Conservation (phyloP, 2,329 filamentous ascomycete species). For the Cyanodermella asteris region DNA sequence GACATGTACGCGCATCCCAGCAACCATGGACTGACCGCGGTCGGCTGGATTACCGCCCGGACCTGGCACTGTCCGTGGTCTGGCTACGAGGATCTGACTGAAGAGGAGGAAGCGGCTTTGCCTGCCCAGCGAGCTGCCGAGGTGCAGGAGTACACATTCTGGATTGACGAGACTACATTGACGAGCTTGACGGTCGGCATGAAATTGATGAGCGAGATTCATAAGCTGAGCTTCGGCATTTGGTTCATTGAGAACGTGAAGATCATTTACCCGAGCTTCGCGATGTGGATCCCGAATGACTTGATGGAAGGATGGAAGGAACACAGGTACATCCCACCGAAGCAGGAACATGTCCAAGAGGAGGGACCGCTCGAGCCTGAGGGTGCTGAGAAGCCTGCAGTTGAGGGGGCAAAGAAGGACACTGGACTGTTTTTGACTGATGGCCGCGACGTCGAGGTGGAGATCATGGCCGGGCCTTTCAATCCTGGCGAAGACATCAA, state of each 20-base stretch:
- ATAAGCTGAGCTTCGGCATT: constrained; percentile 35
- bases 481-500: too few relatives aligned
- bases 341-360: too few relatives aligned
- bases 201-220: constrained; percentile 35
- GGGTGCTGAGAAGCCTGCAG: too few relatives aligned
- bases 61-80: constrained; percentile 24
- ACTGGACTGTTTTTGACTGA: too few relatives aligned
- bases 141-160: constrained; percentile 31
- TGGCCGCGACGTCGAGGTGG: too few relatives aligned
- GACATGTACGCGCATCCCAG: constrained; percentile 24
- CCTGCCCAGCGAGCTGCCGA: constrained; percentile 8
- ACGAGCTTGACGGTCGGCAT: constrained; percentile 39
- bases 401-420: too few relatives aligned
- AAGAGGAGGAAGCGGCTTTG: constrained; percentile 6
- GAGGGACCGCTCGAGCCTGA: too few relatives aligned
- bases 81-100: constrained; percentile 17
- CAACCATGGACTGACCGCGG: constrained; percentile 22
- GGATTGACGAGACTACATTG: constrained; percentile 43
- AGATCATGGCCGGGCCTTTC: too few relatives aligned
- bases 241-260: constrained; percentile 40
- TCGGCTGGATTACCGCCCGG: constrained; percentile 32
- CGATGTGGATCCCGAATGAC: constrained; percentile 44
- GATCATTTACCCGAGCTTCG: constrained; percentile 37
- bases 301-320: constrained; percentile 39
- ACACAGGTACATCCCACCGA: neutral